Evolutionary conservation across 2,329 filamentous ascomycete species (phyloP).

Genomic region (Alternaria tenuissima): DNA sequence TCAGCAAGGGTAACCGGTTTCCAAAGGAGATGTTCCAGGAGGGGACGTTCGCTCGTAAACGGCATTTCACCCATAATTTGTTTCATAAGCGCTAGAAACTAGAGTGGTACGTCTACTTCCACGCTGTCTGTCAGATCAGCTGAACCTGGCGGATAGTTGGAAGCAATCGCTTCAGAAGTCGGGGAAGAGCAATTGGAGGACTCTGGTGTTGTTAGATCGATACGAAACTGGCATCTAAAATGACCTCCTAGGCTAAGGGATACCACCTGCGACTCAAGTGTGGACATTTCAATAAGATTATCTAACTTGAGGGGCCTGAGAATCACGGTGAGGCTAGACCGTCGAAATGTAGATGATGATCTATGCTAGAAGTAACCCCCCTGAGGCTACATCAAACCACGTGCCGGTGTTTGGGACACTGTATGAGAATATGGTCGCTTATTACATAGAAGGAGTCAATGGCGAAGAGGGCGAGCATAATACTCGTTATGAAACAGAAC

Average conservation of each 20-base stretch:
- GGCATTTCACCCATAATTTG: neutral
- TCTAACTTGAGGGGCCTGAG: neutral
- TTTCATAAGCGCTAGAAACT: neutral
- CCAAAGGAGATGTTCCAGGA: slow-evolving; percentile 7
- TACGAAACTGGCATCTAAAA: neutral
- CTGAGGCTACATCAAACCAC: neutral
- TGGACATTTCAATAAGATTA: neutral
- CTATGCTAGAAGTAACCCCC: neutral
- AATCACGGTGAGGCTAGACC: neutral
- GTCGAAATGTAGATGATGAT: neutral
- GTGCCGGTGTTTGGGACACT: neutral
- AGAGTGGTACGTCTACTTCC: neutral
- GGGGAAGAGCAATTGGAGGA: neutral
- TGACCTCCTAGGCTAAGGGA: neutral
- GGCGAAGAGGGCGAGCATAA: neutral
- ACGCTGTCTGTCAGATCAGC: neutral
- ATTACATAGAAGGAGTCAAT: neutral
- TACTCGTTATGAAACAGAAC: neutral
- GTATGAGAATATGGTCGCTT: neutral
- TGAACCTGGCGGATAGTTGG: neutral
- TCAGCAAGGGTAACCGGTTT: slow-evolving; percentile 3
- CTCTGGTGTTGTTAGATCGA: slow-evolving; percentile 3
- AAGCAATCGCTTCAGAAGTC: neutral
- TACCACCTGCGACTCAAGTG: neutral
- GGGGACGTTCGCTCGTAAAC: neutral